Evolutionary conservation across 768 basidiomycete genomes (phyloP), one percentile per base, ranked within the genome.

Genomic region (Leccinum subgranulosum): DNA sequence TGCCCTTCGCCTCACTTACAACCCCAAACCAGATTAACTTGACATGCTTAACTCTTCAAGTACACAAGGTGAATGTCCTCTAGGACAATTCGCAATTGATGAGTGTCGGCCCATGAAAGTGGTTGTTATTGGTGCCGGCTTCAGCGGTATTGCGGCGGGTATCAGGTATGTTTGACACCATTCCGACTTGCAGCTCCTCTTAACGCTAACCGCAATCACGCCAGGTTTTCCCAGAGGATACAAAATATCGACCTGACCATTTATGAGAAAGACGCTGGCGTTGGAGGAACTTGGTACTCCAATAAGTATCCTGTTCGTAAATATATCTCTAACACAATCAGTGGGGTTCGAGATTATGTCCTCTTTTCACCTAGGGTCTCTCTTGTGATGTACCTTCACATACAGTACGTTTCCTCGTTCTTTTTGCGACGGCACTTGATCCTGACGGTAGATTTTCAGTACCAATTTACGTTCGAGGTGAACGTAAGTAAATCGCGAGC

Each of bases 381-480:
- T 77, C 81, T 15, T 86, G 85, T 61, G 85, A 86, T 64, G 77
- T 86, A 23, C 84, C 84, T 10, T 76, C 84, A 1, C 83, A 83
- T 55, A 76, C 74, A 41, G 83, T 84, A 64, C 59, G 78, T 60
- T 58, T 41, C 14, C 17, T 59, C 53, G 17, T 17, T 27, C 46
- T 27, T 17, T 4, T 64, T 19, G 19, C 36, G 34, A 39, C 17
- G n/a, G 12, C n/a, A 21, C n/a, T 29, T 27, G 19, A 41, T 3
- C 49, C 45, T 46, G 23, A 46, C 9, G 21, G 6, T 7, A 15
- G 23, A 14, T 46, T 46, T 11, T 36, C 57, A 86, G 83, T 84
- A 84, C 61, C 84, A 86, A 67, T 73, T 81, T 31, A 80, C 82
- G 0, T 86, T 85, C 58, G 81, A 81, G 55, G 70, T 75, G 11